Conservation (phyloP, 2,329 filamentous ascomycete genomes). For the Sporothrix mexicana region DNA sequence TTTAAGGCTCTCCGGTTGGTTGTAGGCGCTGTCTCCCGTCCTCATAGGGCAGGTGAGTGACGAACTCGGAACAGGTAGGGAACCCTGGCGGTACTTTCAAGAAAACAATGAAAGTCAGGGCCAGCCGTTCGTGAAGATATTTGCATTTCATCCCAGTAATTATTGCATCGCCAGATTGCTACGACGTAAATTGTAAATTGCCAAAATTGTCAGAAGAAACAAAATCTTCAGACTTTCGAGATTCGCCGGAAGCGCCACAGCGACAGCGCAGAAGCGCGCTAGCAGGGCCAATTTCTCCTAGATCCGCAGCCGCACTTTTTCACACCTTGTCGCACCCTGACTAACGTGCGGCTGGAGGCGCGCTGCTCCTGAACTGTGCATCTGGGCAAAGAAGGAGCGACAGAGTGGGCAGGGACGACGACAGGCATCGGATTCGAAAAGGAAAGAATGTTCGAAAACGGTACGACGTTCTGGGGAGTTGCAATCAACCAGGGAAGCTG, state of each 20-base stretch:
- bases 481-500: not conserved
- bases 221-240: not conserved
- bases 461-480: not conserved
- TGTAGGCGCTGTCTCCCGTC: not conserved
- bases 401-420: not conserved
- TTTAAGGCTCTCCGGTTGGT: no score
- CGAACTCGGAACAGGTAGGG: not conserved
- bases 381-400: slow-evolving; percentile 2
- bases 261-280: slow-evolving; percentile 2
- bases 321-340: slow-evolving; percentile 15
- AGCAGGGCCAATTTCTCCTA: slow-evolving; percentile 12
- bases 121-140: not conserved
- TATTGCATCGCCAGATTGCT: no score
- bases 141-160: no score
- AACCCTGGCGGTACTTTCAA: not conserved
- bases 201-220: no score
- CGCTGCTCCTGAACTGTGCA: slow-evolving; percentile 13
- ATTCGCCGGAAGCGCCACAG: slow-evolving; percentile 2
- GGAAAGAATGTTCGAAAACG: not conserved
- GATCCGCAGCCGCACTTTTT: not conserved
- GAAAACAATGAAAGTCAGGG: not conserved
- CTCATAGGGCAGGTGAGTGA: not conserved
- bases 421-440: no score
- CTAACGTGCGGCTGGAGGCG: slow-evolving; percentile 2
- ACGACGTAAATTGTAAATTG: no score